phyloP scores from a whole-genome alignment of 2,329 filamentous ascomycete genomes.

The Neonectria punicea region DNA sequence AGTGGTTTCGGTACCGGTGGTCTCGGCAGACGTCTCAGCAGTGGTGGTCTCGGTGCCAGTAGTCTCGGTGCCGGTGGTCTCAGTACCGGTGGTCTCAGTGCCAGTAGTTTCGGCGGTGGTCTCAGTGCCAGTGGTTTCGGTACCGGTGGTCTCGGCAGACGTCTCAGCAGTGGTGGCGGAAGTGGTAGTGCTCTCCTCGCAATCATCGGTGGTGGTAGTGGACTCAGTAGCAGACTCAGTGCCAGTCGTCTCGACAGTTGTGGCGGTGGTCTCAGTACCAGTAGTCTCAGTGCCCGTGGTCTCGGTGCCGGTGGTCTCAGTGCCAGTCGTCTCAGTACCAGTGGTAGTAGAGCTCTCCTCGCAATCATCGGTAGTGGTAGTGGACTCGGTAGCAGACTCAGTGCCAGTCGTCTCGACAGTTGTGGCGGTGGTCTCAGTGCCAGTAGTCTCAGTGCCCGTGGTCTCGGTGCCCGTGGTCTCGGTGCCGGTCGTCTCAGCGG shows the following conservation, averaged over 20 bases:
- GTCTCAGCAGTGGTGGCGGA: slow-evolving; percentile 1
- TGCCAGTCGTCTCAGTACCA: too few relatives aligned
- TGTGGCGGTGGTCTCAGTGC: too few relatives aligned
- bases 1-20: too few relatives aligned
- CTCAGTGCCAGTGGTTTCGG: background rate
- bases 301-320: background rate
- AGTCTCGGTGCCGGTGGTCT: background rate
- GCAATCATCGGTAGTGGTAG: background rate
- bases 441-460: too few relatives aligned
- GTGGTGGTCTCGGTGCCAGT: background rate
- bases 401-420: too few relatives aligned
- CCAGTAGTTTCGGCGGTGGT: slow-evolving; percentile 8
- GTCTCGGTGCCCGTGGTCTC: too few relatives aligned
- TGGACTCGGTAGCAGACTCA: background rate
- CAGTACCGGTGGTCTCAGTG: background rate
- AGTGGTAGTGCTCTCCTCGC: background rate
- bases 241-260: background rate
- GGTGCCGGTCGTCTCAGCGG: background rate
- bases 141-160: background rate
- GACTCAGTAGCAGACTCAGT: background rate
- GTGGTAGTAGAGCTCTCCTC: background rate
- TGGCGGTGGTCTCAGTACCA: too few relatives aligned
- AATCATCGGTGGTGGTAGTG: background rate
- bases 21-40: background rate
- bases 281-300: too few relatives aligned